Percentiles rank a stretch among this genome's conserved stretches.
Conservation (phyloP, 805 yeast genomes). For the Ogataea degrootiae region DNA sequence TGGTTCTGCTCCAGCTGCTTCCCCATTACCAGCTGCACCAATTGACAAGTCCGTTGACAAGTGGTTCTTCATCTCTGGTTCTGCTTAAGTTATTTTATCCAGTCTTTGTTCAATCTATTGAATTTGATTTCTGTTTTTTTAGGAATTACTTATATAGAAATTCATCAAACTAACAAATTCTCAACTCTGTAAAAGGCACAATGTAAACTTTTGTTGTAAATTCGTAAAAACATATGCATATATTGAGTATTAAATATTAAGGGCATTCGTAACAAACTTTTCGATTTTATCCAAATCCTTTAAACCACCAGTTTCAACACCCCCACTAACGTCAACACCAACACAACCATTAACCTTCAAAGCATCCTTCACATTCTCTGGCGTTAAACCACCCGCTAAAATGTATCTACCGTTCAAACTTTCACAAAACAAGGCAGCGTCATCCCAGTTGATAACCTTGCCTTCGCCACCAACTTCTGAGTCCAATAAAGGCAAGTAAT, state of each 20-base stretch:
- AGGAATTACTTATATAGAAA: background rate
- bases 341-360: conserved; percentile 49
- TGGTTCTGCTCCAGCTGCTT: conserved; percentile 61
- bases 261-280: conserved; percentile 52
- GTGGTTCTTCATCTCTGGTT: conserved; percentile 96
- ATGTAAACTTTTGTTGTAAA: background rate
- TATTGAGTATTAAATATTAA: no score
- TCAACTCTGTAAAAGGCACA: no score
- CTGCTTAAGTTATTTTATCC: conserved; percentile 30
- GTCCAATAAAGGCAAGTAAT: conserved; percentile 65
- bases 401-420: conserved; percentile 39
- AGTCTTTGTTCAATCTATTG: background rate
- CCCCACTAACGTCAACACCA: conserved; percentile 95
- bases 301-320: conserved; percentile 76
- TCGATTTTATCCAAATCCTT: conserved; percentile 67
- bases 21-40: conserved; percentile 79
- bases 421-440: conserved; percentile 35
- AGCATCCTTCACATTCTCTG: conserved; percentile 64
- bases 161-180: no score
- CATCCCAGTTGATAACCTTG: conserved; percentile 66
- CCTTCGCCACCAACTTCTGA: conserved; percentile 95
- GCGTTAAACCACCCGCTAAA: conserved; percentile 86
- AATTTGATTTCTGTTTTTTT: background rate
- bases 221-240: background rate
- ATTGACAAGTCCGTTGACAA: conserved; percentile 95